These are phyloP conservation scores for Pseudocercospora fuligena DNA, from an alignment of 2,329 filamentous ascomycete species.

Conservation along the genomic window DNA sequence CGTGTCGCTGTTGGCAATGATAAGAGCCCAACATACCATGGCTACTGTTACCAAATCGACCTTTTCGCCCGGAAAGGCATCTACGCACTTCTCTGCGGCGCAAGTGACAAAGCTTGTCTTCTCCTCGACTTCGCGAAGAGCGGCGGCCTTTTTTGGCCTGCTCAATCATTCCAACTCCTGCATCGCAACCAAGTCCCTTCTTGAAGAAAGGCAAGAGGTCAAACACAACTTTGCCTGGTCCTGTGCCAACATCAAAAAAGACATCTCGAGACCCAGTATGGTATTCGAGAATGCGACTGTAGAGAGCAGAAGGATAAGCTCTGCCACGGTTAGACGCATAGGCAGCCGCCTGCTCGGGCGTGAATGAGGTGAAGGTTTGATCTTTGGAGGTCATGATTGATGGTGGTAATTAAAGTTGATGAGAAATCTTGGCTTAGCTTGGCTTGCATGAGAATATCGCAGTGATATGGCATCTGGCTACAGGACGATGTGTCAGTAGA, in stretches of 20 bases:
- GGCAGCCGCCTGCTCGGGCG: slow-evolving; percentile 47
- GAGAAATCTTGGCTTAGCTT: neutral
- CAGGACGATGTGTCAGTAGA: too few relatives aligned
- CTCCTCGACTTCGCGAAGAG: slow-evolving; percentile 7
- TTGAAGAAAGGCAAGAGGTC: slow-evolving; percentile 54
- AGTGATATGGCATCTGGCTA: too few relatives aligned
- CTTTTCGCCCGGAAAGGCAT: slow-evolving; percentile 15
- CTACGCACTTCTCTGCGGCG: slow-evolving; percentile 25
- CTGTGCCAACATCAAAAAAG: slow-evolving; percentile 61
- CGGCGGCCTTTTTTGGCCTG: slow-evolving; percentile 45
- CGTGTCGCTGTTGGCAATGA: neutral
- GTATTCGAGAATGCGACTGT: slow-evolving; percentile 52
- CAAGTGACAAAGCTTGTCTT: slow-evolving; percentile 22
- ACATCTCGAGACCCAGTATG: slow-evolving; percentile 53
- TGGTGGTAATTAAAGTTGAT: neutral
- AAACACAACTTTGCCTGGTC: slow-evolving; percentile 57
- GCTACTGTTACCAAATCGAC: slow-evolving; percentile 34
- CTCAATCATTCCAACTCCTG: slow-evolving; percentile 59
- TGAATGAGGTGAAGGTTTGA: slow-evolving; percentile 55
- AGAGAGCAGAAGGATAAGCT: slow-evolving; percentile 54
- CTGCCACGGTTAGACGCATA: slow-evolving; percentile 51
- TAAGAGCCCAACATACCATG: slow-evolving; percentile 12
- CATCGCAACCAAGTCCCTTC: slow-evolving; percentile 56
- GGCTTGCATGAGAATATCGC: neutral
- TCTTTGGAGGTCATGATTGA: slow-evolving; percentile 36